Base-by-base conservation (phyloP, 75 land plant genomes). In the Adiantum capillusveneris region DNA sequence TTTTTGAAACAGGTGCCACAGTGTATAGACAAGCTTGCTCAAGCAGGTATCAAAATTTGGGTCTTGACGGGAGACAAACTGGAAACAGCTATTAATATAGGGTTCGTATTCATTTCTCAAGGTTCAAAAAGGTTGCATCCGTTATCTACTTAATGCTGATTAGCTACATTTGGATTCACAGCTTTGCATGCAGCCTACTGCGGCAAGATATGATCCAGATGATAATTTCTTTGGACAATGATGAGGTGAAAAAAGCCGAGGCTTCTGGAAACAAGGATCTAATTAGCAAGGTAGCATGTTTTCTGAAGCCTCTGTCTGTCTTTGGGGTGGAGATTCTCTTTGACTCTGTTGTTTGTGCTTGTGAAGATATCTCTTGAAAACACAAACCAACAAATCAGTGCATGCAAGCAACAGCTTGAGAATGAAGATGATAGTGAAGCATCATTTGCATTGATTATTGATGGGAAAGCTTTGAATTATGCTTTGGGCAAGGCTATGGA, bases 21-120 rank as follows among this genome's bases (percentile, higher is more conserved):
- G 34, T 85, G 90, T 60, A 89, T 89, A 64, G 80, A 78, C 67
- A 79, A 79, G 66, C 90, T 89, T 58, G 81, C 78, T n/a, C 71
- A 68, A 42, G 95, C 86, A 68, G 90, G 95, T 29, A 75, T 89
- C 21, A 89, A 78, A 46, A 73, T 89, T 14, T 73, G 71, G 76
- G 71, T 73, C 21, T 31, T 74, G 57, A 74, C 76, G 30, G 76
- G 76, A 18, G 76, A 74, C 62, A 74, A 74, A 74, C 26, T 56
- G 16, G 76, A 74, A 36, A 74, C 76, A 16, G 76, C 76, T 16
- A 68, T 74, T 61, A 68, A 74, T 63, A 71, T 74, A 56, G 76
- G 76, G 60, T 74, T 24, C 5, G 66, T 36, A 34, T 62, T 7
- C 21, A 13, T 27, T 29, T 50, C 1, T 9, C 37, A 34, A 34